These are phyloP conservation scores for Carnegiea gigantea DNA, from an alignment of 179 eudicot species.

Conservation along the genomic window DNA sequence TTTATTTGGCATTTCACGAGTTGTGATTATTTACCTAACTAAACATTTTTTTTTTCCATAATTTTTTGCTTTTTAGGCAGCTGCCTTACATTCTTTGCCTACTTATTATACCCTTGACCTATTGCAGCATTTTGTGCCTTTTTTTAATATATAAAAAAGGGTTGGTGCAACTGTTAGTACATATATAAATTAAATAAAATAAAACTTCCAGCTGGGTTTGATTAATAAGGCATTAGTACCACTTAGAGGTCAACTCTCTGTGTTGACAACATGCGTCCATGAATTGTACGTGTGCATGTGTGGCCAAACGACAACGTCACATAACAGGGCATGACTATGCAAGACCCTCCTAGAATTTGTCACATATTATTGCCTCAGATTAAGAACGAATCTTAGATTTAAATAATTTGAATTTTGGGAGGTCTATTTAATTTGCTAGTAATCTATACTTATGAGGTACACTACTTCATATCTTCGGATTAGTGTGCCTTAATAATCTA, in stretches of 20 bases:
- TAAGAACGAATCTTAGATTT: no score
- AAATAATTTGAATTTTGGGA: no score
- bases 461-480: no score
- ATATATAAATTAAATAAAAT: neutral
- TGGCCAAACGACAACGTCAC: conserved; percentile 1
- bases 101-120: conserved; percentile 30
- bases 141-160: neutral
- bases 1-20: neutral
- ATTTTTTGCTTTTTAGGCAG: conserved; percentile 1
- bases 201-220: conserved; percentile 7
- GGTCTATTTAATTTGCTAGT: no score
- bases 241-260: conserved; percentile 9
- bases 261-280: neutral
- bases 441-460: no score
- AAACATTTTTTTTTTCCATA: neutral
- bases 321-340: neutral
- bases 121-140: conserved; percentile 12
- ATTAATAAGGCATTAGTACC: neutral
- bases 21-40: conserved; percentile 11
- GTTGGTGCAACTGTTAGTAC: neutral
- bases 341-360: neutral
- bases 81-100: conserved; percentile 22
- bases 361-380: neutral
- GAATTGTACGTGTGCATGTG: neutral
- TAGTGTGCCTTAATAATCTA: no score